Evolutionary conservation across 2,329 filamentous ascomycete species (phyloP).

Genomic region (Sclerotinia glacialis): DNA sequence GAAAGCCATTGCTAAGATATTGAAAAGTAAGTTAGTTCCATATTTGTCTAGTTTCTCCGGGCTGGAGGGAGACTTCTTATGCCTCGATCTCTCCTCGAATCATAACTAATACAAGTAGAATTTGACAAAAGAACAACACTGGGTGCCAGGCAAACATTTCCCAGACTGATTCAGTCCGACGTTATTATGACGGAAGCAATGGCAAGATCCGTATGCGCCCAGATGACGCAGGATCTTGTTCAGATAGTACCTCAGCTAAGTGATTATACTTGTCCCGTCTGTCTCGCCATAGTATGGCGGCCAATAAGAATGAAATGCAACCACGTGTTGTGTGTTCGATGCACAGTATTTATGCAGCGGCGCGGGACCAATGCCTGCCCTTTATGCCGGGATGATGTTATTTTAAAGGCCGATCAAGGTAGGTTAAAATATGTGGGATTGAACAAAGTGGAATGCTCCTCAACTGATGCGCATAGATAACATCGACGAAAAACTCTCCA

Average conservation of each 20-base stretch:
- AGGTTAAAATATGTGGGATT: constrained; percentile 35
- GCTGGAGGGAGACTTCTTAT: neutral
- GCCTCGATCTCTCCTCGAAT: too few relatives aligned
- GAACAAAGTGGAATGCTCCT: neutral
- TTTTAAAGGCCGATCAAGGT: constrained; percentile 67
- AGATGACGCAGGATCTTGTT: constrained; percentile 70
- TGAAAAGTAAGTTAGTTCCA: constrained; percentile 65
- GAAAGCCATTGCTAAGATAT: constrained; percentile 73
- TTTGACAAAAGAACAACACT: constrained; percentile 84
- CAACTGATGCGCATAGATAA: constrained; percentile 51
- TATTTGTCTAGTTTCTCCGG: neutral
- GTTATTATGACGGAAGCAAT: constrained; percentile 64
- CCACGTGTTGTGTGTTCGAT: constrained; percentile 81
- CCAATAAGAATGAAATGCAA: constrained; percentile 73
- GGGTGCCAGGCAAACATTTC: constrained; percentile 62
- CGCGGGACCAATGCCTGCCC: constrained; percentile 68
- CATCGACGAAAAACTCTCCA: constrained; percentile 65
- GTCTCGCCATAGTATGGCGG: constrained; percentile 74
- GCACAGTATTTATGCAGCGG: constrained; percentile 75
- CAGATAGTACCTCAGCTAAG: constrained; percentile 75
- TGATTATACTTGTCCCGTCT: constrained; percentile 80
- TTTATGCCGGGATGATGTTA: constrained; percentile 68
- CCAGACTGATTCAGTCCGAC: constrained; percentile 55
- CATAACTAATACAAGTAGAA: constrained; percentile 47
- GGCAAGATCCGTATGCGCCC: constrained; percentile 71